Evolutionary conservation across 163 green algal genomes (phyloP), one percentile per base, ranked within the genome.

Genomic region (Trebouxiophyceae sp.): DNA sequence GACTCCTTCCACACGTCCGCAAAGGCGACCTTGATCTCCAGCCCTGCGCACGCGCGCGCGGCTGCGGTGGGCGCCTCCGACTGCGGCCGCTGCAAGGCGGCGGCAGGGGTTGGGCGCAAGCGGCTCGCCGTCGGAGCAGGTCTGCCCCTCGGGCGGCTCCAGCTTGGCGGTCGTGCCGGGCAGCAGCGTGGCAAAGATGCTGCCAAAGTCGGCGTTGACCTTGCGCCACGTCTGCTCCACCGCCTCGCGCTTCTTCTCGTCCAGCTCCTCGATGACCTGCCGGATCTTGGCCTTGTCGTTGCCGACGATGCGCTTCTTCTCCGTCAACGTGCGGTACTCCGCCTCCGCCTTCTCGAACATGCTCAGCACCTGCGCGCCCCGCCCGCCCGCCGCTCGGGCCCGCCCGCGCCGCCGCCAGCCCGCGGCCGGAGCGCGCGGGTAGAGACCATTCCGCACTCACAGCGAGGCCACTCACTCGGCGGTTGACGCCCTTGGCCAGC

Each of bases 171-270:
- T 77, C n/a, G 91, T 91, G 50, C 93, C 94, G 0, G 95, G 95
- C 62, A 99, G 87, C 56, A 99, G 91, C 39, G 86, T 99, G 58
- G 69, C 84, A 77, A 99, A 99, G 74, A 99, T 98, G 73, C 83
- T 83, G 16, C 91, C 89, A 77, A 99, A 97, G 81, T 95, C 85
- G 26, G 61, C 70, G 72, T 89, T 88, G 30, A 96, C 90, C 80
- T 96, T 95, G 31, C 76, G 56, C 93, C 93, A 98, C 7, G 91
- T 97, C 54, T 84, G 71, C 58, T 91, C 65, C 66, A 99, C 78
- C 7, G 86, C 84, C 61, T 86, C 75, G 8, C 78, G 77, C 79
- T 97, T 97, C 84, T 98, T 97, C 62, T 96, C 83, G 65, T 99
- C 94, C 66, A 99, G 83, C 78, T 97, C 81, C 6, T 75, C 71